These are phyloP conservation scores for Trichophyton verrucosum DNA, from an alignment of 2,329 filamentous ascomycete genomes.

Conservation along the genomic window DNA sequence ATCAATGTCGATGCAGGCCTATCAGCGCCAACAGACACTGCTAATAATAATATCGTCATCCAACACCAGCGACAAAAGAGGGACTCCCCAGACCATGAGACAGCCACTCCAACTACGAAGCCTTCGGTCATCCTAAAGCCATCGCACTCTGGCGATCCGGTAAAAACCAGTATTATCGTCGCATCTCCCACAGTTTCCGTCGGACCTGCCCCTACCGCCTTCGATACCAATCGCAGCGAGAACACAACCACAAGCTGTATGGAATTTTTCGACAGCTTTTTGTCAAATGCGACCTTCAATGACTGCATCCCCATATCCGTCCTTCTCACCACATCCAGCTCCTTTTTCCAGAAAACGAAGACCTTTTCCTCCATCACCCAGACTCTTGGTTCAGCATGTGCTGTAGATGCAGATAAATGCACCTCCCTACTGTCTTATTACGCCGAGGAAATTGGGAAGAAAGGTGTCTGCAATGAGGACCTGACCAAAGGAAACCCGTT, in stretches of 20 bases:
- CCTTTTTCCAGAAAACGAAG: conserved; percentile 69
- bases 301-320: conserved; percentile 74
- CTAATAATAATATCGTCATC: not conserved
- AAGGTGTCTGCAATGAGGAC: conserved; percentile 59
- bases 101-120: not conserved
- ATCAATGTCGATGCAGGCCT: not conserved
- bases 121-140: not conserved
- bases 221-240: conserved; percentile 51
- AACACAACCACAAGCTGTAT: conserved; percentile 47
- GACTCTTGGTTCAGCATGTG: conserved; percentile 67
- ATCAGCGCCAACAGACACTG: not conserved
- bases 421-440: conserved; percentile 50
- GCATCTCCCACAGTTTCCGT: conserved; percentile 13
- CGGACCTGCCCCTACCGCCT: conserved; percentile 46
- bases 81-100: not conserved
- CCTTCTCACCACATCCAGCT: conserved; percentile 68
- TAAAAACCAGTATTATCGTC: conserved; percentile 5
- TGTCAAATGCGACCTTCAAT: conserved; percentile 54
- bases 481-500: conserved; percentile 53
- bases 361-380: conserved; percentile 60
- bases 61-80: not conserved
- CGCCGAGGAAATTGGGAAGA: conserved; percentile 50
- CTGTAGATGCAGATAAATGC: conserved; percentile 54
- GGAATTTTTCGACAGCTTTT: conserved; percentile 52
- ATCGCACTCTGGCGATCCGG: not conserved